Evolutionary conservation across 192 early-diverging fungal genomes (phyloP), one percentile per base, ranked within the genome.

Genomic region (Backusella parvicylindrica): DNA sequence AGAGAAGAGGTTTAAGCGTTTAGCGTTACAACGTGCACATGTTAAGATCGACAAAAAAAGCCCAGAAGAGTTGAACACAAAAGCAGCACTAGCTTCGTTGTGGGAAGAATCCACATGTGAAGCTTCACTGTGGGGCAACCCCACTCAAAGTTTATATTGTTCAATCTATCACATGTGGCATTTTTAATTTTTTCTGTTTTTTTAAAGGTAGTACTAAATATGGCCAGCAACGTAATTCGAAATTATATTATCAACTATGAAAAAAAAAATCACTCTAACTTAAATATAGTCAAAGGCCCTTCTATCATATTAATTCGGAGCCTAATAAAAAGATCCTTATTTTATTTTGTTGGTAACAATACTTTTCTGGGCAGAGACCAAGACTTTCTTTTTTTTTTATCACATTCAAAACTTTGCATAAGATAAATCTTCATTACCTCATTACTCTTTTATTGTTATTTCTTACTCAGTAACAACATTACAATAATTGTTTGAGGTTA

Each of bases 51-150:
- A 56, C 50, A 56, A 56, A 56, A 56, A 26, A 26, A 23, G 50
- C 50, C 11, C 50, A 56, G 50, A 56, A 12, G 23, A 56, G 11
- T 23, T 23, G 50, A 56, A 56, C 50, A 56, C 50, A 56, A 56
- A 56, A 56, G 50, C 50, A 56, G 50, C 50, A 56, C 50, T 56
- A 56, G 21, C 9, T 56, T 56, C 50, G 18, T 56, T 56, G 50
- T 56, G 50, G 50, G 50, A 56, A 56, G 50, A 56, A 56, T 56
- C 50, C 50, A 56, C 50, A 56, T 56, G 50, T 56, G 50, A 56
- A 56, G 50, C 50, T 56, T 23, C 50, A 56, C 21, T 56, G 50
- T 56, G 50, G 50, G 50, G 7, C 50, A 56, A 56, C 50, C 50
- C 50, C 50, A 56, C 50, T 23, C 50, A 56, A 49, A 56, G 50